Percentiles rank a stretch among this genome's conserved stretches.
These are phyloP conservation scores for Rhizoclosmatium sp. DNA, from an alignment of 192 early-diverging fungal genomes.

Conservation along the genomic window DNA sequence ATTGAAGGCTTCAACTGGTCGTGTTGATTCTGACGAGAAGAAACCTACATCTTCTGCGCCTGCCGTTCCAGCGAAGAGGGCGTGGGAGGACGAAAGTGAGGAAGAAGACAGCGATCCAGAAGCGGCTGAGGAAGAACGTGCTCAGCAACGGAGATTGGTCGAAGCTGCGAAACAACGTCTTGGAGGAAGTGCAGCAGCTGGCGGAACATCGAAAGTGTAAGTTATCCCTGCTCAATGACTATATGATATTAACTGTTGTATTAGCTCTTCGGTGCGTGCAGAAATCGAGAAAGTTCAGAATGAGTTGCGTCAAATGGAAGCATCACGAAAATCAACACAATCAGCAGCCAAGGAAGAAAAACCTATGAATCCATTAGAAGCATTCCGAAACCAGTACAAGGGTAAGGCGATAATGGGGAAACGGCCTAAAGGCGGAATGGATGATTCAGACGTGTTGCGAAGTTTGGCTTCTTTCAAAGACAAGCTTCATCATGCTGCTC, in stretches of 20 bases:
- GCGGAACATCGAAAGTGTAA: neutral
- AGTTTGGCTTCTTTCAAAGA: conserved; percentile 34
- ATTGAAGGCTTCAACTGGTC: conserved; percentile 53
- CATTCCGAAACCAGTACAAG: conserved; percentile 37
- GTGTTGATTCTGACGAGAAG: conserved; percentile 24
- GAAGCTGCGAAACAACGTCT: neutral
- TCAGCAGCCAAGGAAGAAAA: conserved; percentile 39
- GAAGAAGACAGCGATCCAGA: neutral
- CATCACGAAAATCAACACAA: neutral
- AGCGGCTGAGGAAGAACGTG: neutral
- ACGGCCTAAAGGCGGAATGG: conserved; percentile 11
- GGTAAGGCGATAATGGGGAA: conserved; percentile 28
- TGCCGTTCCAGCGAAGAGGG: conserved; percentile 18
- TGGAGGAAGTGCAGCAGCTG: neutral
- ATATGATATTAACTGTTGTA: neutral
- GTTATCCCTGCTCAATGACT: neutral
- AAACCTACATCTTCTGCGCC: conserved; percentile 19
- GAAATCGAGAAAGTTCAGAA: conserved; percentile 71
- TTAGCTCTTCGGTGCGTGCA: conserved; percentile 45
- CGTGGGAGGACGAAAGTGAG: conserved; percentile 9
- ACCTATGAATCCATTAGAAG: conserved; percentile 43
- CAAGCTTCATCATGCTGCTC: conserved; percentile 2
- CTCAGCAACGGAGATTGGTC: neutral
- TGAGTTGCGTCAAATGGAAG: conserved; percentile 70
- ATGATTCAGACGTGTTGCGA: conserved; percentile 19